Percentiles rank a stretch among this genome's conserved stretches.
These are phyloP conservation scores for Pichia terricola DNA, from an alignment of 1,139 yeast genomes.

Conservation along the genomic window DNA sequence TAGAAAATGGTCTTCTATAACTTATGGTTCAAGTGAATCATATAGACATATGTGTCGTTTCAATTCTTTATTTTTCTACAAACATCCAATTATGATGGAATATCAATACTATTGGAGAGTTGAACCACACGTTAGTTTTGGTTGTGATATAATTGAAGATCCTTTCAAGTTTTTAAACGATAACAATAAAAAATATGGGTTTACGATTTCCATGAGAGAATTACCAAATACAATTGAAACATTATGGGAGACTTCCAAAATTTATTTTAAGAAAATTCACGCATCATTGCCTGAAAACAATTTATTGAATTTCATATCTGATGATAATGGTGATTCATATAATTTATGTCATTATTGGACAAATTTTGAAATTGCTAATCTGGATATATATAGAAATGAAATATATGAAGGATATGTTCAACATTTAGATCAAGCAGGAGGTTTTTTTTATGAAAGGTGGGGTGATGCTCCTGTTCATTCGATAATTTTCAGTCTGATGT, in stretches of 20 bases:
- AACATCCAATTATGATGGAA: slow-evolving; percentile 27
- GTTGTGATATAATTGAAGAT: slow-evolving; percentile 47
- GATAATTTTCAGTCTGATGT: slow-evolving; percentile 43
- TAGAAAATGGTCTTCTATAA: slow-evolving; percentile 34
- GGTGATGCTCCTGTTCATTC: slow-evolving; percentile 61
- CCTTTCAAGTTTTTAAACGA: slow-evolving; percentile 44
- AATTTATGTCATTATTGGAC: slow-evolving; percentile 59
- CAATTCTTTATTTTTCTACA: slow-evolving; percentile 45
- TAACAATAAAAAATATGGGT: slow-evolving; percentile 42
- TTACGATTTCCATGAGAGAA: slow-evolving; percentile 46
- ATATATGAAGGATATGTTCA: slow-evolving; percentile 42
- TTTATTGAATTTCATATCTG: slow-evolving; percentile 42
- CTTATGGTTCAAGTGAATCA: slow-evolving; percentile 47
- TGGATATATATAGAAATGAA: slow-evolving; percentile 42
- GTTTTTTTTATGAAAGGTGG: slow-evolving; percentile 58
- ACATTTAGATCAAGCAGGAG: slow-evolving; percentile 43
- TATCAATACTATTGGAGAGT: slow-evolving; percentile 47
- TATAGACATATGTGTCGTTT: slow-evolving; percentile 58
- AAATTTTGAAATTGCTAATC: slow-evolving; percentile 47
- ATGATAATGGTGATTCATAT: slow-evolving; percentile 39
- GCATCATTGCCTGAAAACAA: slow-evolving; percentile 31
- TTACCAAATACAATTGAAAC: slow-evolving; percentile 40
- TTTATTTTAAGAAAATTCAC: slow-evolving; percentile 38
- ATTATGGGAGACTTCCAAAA: slow-evolving; percentile 31
- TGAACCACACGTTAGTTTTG: slow-evolving; percentile 46